Base-by-base conservation (phyloP, 306 rosid species). In the Morella rubra region DNA sequence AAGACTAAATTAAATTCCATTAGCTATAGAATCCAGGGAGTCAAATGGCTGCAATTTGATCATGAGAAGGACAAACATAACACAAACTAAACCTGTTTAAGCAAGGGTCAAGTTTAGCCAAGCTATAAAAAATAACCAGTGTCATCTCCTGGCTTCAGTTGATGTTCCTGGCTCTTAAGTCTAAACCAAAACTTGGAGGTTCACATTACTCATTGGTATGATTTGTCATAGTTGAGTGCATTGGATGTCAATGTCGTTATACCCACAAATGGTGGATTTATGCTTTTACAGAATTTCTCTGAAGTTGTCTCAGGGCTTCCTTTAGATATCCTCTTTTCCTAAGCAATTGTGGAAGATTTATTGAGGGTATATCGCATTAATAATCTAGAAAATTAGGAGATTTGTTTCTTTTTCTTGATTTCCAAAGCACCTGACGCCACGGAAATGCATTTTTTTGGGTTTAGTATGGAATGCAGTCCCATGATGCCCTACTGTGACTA, bases 1-100 rank as follows among this genome's bases (percentile, higher is more conserved):
- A 77, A 24, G 72, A 85, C 9, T 58, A 71, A 69, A 62, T 81
- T 78, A 88, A 65, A 54, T 74, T 76, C 60, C 61, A 51, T 42
- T 18, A 67, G 75, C 32, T 44, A 19, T 22, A 53, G 8, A 42
- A 50, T 51, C n/a, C 8, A 52, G 18, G 41, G 14, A 55, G 40
- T 19, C 80, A 68, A 44, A 53, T 19, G 77, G 70, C 78, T 44
- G 37, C 3, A 32, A 32, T 32, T 32, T 27, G 61, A 76, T 65
- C 52, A 19, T 73, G 41, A 18, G 51, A 76, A 64, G 20, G 22
- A 51, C 47, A 62, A 32, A 10, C 46, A 8, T 11, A 11, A 4
- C 46, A 66, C 65, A 75, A 75, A 71, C 18, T 83, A 76, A 80
- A 71, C 14, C 67, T 59, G 64, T 27, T 72, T 32, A 46, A 54